phyloP scores from a whole-genome alignment of 1,139 yeast genomes.

The Yamadazyma blattariae region DNA sequence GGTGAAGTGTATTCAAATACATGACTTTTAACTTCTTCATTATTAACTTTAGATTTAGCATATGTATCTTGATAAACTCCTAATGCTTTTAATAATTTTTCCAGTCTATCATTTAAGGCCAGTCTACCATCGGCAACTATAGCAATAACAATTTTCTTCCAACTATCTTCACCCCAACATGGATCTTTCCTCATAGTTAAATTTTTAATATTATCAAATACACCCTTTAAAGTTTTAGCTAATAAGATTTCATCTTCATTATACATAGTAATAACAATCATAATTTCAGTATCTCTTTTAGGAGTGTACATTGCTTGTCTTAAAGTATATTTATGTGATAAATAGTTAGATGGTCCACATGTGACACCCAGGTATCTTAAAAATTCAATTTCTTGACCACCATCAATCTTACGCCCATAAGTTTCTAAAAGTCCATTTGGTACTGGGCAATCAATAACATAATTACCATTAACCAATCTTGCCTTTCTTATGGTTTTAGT shows the following conservation, averaged over 20 bases:
- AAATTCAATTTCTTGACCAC: slow-evolving; percentile 65
- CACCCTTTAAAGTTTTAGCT: slow-evolving; percentile 74
- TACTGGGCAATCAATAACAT: slow-evolving; percentile 78
- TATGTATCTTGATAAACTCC: slow-evolving; percentile 83
- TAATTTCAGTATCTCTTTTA: slow-evolving; percentile 68
- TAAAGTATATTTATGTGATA: slow-evolving; percentile 54
- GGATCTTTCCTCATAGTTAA: slow-evolving; percentile 56
- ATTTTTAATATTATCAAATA: slow-evolving; percentile 69
- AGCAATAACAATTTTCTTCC: slow-evolving; percentile 76
- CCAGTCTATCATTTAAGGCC: slow-evolving; percentile 63
- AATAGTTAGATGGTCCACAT: slow-evolving; percentile 69
- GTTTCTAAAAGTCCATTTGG: slow-evolving; percentile 57
- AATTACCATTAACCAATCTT: slow-evolving; percentile 63
- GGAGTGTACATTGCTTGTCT: slow-evolving; percentile 67
- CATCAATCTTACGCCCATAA: slow-evolving; percentile 47
- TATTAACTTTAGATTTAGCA: slow-evolving; percentile 75
- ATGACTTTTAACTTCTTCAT: slow-evolving; percentile 66
- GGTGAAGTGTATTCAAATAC: slow-evolving; percentile 78
- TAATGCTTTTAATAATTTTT: slow-evolving; percentile 63
- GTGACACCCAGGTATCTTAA: slow-evolving; percentile 84
- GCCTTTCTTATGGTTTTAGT: slow-evolving; percentile 51
- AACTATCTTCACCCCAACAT: slow-evolving; percentile 75
- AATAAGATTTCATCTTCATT: slow-evolving; percentile 74
- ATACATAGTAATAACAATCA: slow-evolving; percentile 77
- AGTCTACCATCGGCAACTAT: slow-evolving; percentile 78